Evolutionary conservation across 1,284 basidiomycete species (phyloP).

Genomic region (Ceratobasidium sp.): DNA sequence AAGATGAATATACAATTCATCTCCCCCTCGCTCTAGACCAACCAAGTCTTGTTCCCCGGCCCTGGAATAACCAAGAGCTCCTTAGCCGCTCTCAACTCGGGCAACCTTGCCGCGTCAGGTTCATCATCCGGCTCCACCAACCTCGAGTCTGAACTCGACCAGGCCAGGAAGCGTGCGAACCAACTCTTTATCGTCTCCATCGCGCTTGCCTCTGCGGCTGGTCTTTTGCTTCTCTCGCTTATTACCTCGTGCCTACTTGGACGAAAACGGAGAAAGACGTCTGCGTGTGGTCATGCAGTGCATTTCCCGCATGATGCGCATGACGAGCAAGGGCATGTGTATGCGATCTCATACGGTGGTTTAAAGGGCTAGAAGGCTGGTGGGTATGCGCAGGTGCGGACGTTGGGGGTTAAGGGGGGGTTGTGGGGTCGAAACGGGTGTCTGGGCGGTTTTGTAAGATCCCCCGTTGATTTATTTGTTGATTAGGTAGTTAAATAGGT

Average conservation of each 20-base stretch:
- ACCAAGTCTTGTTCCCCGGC: constrained; percentile 12
- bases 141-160: constrained; percentile 3
- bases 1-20: not conserved
- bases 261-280: not conserved
- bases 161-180: not conserved
- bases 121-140: not conserved
- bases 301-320: not conserved
- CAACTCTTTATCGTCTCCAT: constrained; percentile 14
- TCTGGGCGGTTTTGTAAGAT: not conserved
- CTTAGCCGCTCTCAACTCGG: not conserved
- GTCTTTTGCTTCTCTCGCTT: constrained; percentile 1
- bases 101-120: not conserved
- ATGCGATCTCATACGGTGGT: not conserved
- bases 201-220: not conserved
- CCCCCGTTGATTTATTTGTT: too few relatives aligned
- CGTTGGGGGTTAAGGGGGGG: constrained; percentile 2
- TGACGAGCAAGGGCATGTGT: constrained; percentile 8
- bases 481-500: too few relatives aligned
- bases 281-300: not conserved
- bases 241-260: not conserved
- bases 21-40: not conserved
- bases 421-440: not conserved
- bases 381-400: constrained; percentile 15
- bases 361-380: not conserved
- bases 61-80: constrained; percentile 2